A percentile compares a stretch with the other conserved stretches of the same genome.
Evolutionary conservation across 805 yeast species (phyloP).

Genomic region (Isabelozyma pseudorhagii): DNA sequence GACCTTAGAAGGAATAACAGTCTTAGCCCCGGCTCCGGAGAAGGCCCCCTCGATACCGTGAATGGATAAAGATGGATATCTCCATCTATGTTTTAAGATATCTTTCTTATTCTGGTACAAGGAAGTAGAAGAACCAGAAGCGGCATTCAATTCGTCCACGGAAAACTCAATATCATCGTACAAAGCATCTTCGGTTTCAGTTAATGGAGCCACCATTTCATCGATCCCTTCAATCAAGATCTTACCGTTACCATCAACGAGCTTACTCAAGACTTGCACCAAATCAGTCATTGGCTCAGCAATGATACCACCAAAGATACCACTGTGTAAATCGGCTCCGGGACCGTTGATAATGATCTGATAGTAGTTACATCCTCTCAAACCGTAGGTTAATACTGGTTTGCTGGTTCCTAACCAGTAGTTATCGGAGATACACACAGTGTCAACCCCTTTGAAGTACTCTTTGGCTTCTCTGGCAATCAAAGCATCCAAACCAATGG

Average conservation of each 20-base stretch:
- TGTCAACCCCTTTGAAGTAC: constrained; percentile 86
- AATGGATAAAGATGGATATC: constrained; percentile 91
- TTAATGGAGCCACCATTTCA: constrained; percentile 94
- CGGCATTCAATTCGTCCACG: constrained; percentile 78
- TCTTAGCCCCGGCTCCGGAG: constrained; percentile 92
- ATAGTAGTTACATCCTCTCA: constrained; percentile 95
- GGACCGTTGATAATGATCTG: constrained; percentile 84
- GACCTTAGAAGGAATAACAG: constrained; percentile 95
- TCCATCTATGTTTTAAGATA: constrained; percentile 97
- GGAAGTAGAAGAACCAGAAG: constrained; percentile 85
- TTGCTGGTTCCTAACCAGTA: constrained; percentile 98
- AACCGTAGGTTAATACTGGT: constrained; percentile 96
- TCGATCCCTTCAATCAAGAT: constrained; percentile 83
- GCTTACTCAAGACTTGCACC: constrained; percentile 66
- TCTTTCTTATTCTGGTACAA: constrained; percentile 74
- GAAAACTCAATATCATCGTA: constrained; percentile 86
- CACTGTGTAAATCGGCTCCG: constrained; percentile 95
- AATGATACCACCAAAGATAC: constrained; percentile 94
- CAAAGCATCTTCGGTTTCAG: constrained; percentile 70
- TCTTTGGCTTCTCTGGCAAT: constrained; percentile 72
- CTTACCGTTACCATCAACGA: constrained; percentile 80
- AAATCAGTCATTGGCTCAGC: constrained; percentile 98
- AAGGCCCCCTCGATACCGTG: constrained; percentile 99
- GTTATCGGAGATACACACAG: constrained; percentile 94
- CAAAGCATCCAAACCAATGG: constrained; percentile 82